Evolutionary conservation across 177 flowering plant species (phyloP), one percentile per base, ranked within the genome.

Genomic region (Vitis hybrid): DNA sequence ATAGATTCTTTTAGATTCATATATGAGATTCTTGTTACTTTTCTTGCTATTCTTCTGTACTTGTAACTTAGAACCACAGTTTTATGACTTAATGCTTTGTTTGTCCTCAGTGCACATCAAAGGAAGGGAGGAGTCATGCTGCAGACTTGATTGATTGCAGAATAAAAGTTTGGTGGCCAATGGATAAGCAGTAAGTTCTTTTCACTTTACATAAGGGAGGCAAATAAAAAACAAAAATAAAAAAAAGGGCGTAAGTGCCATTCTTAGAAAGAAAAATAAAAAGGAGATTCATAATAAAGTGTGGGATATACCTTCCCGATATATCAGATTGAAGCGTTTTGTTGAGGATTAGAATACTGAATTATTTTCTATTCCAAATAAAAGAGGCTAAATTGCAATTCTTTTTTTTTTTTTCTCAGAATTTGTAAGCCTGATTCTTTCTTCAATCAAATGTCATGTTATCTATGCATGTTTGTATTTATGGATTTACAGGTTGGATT

Each of bases 81-180:
- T 66, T 55, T 58, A 15, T 58, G 14, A 4, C 18, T 15, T 0
- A 17, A 11, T 17, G 18, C 67, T 61, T 24, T 46, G 61, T 40
- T 73, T 51, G 60, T 62, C 30, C 56, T 48, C 82, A 94, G 99
- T 88, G 94, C 82, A 80, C 92, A 48, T 72, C 66, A 11, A 84
- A 79, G 79, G 85, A 76, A 52, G 74, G 35, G 74, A 85, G 65
- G 69, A 79, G 66, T 74, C 73, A 78, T 40, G 46, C 79, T 32
- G 75, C 74, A 12, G 90, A 92, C 61, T 76, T 95, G 81, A 80
- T 93, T 83, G 92, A 86, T n/a, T 80, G 83, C 84, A 86, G 91
- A 77, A 87, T 95, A 65, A 87, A 88, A 85, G 91, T 95, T 59
- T 95, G 99, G 98, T 95, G 99, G 99, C 99, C 99, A 30, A 75